Conservation (phyloP, 2,329 filamentous ascomycete species). For the Dichotomopilus funicola region DNA sequence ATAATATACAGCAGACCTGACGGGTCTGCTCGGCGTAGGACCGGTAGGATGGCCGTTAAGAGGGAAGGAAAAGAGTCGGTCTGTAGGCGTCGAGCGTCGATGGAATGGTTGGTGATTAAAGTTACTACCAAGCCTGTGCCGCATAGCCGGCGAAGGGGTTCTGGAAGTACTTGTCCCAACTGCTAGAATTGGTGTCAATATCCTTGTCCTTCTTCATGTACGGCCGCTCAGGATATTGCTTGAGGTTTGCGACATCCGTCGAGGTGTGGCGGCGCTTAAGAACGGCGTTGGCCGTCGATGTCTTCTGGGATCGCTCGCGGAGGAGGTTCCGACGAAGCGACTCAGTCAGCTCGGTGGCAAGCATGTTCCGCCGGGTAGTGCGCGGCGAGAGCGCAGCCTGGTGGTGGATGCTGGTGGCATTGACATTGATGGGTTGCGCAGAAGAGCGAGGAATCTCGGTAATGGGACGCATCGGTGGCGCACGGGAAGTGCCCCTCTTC, state of each 20-base stretch:
- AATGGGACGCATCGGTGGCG: slow-evolving; percentile 45
- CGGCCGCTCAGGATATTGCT: slow-evolving; percentile 66
- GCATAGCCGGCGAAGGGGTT: slow-evolving; percentile 72
- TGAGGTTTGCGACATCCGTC: slow-evolving; percentile 82
- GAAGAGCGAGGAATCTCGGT: slow-evolving; percentile 59
- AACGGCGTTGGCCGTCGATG: slow-evolving; percentile 78
- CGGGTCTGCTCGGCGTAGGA: no score
- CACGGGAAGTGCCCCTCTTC: slow-evolving; percentile 50
- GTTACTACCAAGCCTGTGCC: slow-evolving; percentile 66
- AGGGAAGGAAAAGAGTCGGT: no score
- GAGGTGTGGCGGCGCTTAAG: slow-evolving; percentile 87
- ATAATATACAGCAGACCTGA: slow-evolving; percentile 19
- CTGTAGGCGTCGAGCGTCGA: no score
- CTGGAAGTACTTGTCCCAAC: slow-evolving; percentile 81
- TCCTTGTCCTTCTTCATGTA: slow-evolving; percentile 47
- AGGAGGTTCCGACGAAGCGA: slow-evolving; percentile 85
- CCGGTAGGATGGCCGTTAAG: no score
- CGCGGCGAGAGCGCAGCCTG: slow-evolving; percentile 80
- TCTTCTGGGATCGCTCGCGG: slow-evolving; percentile 94
- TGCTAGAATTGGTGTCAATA: slow-evolving; percentile 60
- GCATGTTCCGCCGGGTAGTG: slow-evolving; percentile 90
- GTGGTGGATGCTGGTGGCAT: slow-evolving; percentile 56
- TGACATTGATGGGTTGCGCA: slow-evolving; percentile 72
- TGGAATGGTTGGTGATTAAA: not conserved
- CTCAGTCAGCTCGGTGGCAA: slow-evolving; percentile 88